Percentiles rank a stretch among this genome's conserved stretches.
Conservation (phyloP, 371 early-diverging fungal species). For the Pancytospora philotis region DNA sequence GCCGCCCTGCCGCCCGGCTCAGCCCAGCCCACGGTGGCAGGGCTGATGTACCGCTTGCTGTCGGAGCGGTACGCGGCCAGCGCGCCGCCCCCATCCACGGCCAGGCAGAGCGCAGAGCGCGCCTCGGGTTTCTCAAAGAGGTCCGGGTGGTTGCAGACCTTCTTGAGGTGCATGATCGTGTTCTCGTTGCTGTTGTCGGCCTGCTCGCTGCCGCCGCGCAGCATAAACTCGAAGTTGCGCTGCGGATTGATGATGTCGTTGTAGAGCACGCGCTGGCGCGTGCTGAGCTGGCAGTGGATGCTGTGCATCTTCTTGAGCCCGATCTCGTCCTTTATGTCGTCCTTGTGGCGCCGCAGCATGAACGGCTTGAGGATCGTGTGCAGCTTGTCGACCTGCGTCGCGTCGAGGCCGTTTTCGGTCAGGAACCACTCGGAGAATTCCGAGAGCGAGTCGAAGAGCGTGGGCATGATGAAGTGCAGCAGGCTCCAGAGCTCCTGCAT, state of each 20-base stretch:
- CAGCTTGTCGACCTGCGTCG: conserved; percentile 73
- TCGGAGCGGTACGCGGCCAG: neutral
- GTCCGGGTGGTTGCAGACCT: conserved; percentile 92
- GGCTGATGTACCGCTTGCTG: neutral
- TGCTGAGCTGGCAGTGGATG: conserved; percentile 70
- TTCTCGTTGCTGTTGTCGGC: conserved; percentile 63
- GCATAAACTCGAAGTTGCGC: conserved; percentile 63
- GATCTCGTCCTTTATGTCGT: conserved; percentile 82
- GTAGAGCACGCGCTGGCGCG: conserved; percentile 65
- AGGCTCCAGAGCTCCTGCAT: conserved; percentile 92
- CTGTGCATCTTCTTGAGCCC: conserved; percentile 69
- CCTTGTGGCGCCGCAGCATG: conserved; percentile 88
- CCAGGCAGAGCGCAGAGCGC: conserved; percentile 37
- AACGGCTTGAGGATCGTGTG: conserved; percentile 92
- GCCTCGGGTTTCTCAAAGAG: conserved; percentile 77
- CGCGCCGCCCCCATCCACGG: conserved; percentile 18
- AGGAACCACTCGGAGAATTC: conserved; percentile 88
- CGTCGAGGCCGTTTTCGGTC: conserved; percentile 75
- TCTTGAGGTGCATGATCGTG: conserved; percentile 88
- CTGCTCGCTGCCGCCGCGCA: conserved; percentile 52
- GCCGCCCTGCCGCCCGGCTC: neutral
- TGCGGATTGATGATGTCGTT: conserved; percentile 46
- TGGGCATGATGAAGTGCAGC: conserved; percentile 92
- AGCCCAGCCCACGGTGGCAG: neutral
- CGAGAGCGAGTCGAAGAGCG: conserved; percentile 79